Conservation (phyloP, 2,329 filamentous ascomycete species). For the Colletotrichum zoysiae region DNA sequence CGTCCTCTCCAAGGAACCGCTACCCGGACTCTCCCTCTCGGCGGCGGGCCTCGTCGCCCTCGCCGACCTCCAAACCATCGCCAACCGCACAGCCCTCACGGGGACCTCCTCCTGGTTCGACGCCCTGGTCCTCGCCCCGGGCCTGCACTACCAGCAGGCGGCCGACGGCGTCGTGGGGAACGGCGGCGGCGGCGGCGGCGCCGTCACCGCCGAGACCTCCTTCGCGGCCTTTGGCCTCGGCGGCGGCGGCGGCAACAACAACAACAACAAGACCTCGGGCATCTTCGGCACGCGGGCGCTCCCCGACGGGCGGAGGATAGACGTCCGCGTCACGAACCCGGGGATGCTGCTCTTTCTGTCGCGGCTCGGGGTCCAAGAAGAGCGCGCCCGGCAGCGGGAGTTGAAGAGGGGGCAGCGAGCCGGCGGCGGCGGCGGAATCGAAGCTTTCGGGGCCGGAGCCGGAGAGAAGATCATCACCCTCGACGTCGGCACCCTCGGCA, state of each 20-base stretch:
- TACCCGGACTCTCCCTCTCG: constrained; percentile 60
- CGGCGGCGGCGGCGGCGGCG: constrained; percentile 22
- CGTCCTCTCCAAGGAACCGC: constrained; percentile 59
- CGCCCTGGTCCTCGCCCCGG: constrained; percentile 68
- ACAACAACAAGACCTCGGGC: constrained; percentile 17
- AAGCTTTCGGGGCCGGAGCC: constrained; percentile 10
- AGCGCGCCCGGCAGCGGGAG: constrained; percentile 51
- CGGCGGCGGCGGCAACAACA: constrained; percentile 55
- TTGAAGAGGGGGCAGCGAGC: constrained; percentile 48
- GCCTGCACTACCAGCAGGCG: constrained; percentile 71
- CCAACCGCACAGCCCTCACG: constrained; percentile 66
- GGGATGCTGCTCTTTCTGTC: constrained; percentile 59
- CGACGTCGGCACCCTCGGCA: constrained; percentile 47
- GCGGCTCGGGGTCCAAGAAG: neutral
- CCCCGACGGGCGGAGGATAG: constrained; percentile 5
- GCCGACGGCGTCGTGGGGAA: constrained; percentile 62
- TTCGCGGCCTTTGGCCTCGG: constrained; percentile 51
- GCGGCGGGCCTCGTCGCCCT: constrained; percentile 69
- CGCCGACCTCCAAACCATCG: constrained; percentile 68
- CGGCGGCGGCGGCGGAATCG: constrained; percentile 14
- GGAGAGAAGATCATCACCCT: constrained; percentile 16
- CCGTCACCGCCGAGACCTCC: constrained; percentile 57
- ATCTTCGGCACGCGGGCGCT: constrained; percentile 24
- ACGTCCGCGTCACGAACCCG: constrained; percentile 30
- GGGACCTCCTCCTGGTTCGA: constrained; percentile 70